Conservation (phyloP, 306 rosid genomes). For the Datisca glomerata region DNA sequence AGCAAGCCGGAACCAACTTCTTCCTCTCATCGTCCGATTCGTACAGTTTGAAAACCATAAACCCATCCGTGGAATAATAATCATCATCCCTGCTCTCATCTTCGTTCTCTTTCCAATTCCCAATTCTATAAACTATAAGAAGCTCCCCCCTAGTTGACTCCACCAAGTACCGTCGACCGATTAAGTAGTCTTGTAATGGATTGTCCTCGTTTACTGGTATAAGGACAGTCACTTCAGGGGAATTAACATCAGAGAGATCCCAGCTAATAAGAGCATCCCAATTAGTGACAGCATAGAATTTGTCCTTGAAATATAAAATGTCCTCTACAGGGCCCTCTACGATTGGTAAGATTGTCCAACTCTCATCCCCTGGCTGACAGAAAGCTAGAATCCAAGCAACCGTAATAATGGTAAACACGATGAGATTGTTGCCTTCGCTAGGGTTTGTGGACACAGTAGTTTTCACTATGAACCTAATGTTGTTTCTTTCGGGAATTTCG, state of each 20-base stretch:
- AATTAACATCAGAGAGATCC: background rate
- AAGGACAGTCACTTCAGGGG: background rate
- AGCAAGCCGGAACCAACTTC: background rate
- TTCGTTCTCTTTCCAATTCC: background rate
- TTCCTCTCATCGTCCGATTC: background rate
- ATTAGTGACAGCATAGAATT: background rate
- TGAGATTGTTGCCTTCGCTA: background rate
- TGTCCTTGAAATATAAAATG: too few species aligned
- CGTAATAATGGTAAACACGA: background rate
- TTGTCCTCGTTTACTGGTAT: background rate
- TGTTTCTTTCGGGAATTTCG: too few species aligned
- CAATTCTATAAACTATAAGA: background rate
- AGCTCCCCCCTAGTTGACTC: background rate
- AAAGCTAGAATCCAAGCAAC: background rate
- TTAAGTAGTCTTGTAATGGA: background rate
- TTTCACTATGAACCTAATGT: background rate
- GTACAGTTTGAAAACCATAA: slow-evolving; percentile 1
- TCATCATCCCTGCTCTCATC: background rate
- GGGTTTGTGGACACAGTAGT: background rate
- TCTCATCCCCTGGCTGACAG: background rate
- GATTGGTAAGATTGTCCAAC: background rate
- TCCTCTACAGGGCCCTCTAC: background rate
- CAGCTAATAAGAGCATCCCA: slow-evolving; percentile 3
- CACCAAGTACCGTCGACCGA: background rate
- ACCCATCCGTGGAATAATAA: background rate